phyloP scores from a whole-genome alignment of 495 filamentous ascomycete genomes.

The Hypoxylon crocopeplum region DNA sequence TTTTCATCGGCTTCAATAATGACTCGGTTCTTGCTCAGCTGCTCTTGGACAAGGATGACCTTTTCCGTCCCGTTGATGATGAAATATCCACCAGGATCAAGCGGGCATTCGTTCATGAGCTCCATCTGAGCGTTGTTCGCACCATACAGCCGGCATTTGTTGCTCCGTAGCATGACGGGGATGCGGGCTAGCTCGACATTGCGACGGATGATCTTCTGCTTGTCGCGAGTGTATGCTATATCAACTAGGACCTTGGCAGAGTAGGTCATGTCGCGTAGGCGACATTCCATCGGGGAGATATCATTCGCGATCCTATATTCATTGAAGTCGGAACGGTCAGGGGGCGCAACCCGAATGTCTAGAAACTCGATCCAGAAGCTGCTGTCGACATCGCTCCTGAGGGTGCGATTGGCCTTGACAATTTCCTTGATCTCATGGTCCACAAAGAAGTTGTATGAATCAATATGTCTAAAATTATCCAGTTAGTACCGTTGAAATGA shows the following conservation, averaged over 20 bases:
- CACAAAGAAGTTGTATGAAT: conserved; percentile 97
- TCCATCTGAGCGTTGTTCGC: conserved; percentile 86
- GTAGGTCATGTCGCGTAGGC: conserved; percentile 93
- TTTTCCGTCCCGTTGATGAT: conserved; percentile 87
- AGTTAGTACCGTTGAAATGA: conserved; percentile 18
- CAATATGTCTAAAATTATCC: conserved; percentile 71
- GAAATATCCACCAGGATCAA: conserved; percentile 98
- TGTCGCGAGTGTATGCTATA: conserved; percentile 81
- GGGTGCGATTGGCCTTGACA: conserved; percentile 81
- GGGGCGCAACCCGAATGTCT: conserved; percentile 82
- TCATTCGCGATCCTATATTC: conserved; percentile 64
- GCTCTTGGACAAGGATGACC: conserved; percentile 97
- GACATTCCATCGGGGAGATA: conserved; percentile 91
- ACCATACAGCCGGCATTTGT: conserved; percentile 82
- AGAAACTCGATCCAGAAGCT: conserved; percentile 89
- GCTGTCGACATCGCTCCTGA: conserved; percentile 87
- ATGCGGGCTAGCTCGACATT: conserved; percentile 85
- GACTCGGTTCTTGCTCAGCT: conserved; percentile 97
- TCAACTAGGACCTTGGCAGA: conserved; percentile 91
- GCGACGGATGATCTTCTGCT: conserved; percentile 68
- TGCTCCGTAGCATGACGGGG: conserved; percentile 95
- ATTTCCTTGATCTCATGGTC: conserved; percentile 96
- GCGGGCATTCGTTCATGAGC: conserved; percentile 85
- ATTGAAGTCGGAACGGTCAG: conserved; percentile 76
- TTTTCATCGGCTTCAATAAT: conserved; percentile 93